Percentiles rank a stretch among this genome's conserved stretches.
Evolutionary conservation across 345 rosid genomes (phyloP).

Genomic region (Eucalyptus decipiens): DNA sequence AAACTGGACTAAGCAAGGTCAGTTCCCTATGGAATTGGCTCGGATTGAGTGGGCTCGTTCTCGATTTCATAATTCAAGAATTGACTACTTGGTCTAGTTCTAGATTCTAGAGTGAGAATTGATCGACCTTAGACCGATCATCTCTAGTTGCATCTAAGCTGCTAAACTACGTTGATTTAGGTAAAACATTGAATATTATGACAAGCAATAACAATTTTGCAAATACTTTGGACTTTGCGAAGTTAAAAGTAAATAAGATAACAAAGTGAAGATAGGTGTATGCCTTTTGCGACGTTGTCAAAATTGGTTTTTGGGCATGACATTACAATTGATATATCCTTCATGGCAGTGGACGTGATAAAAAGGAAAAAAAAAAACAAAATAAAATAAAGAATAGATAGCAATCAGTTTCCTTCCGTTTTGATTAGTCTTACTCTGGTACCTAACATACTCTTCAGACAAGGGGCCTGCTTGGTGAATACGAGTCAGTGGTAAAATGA

Average conservation of each 20-base stretch:
- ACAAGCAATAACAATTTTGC: neutral
- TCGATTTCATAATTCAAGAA: no score
- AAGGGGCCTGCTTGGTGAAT: neutral
- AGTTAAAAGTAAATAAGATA: no score
- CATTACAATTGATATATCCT: neutral
- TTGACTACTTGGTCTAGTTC: no score
- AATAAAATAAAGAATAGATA: neutral
- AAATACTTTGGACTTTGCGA: neutral
- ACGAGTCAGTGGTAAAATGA: neutral
- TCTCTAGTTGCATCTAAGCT: no score
- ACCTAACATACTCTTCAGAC: neutral
- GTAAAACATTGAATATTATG: neutral
- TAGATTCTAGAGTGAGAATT: no score
- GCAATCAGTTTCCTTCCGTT: neutral
- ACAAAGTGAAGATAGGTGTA: neutral
- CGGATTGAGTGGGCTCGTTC: accelerated
- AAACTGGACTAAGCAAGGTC: no score
- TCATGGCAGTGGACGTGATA: neutral
- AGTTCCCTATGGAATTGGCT: no score
- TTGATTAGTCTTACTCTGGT: neutral
- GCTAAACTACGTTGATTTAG: no score
- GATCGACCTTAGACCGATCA: no score
- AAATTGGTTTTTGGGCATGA: neutral
- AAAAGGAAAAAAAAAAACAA: neutral
- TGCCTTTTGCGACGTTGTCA: neutral